Base-by-base conservation (phyloP, 768 basidiomycete species). In the Coprinopsis sp. region DNA sequence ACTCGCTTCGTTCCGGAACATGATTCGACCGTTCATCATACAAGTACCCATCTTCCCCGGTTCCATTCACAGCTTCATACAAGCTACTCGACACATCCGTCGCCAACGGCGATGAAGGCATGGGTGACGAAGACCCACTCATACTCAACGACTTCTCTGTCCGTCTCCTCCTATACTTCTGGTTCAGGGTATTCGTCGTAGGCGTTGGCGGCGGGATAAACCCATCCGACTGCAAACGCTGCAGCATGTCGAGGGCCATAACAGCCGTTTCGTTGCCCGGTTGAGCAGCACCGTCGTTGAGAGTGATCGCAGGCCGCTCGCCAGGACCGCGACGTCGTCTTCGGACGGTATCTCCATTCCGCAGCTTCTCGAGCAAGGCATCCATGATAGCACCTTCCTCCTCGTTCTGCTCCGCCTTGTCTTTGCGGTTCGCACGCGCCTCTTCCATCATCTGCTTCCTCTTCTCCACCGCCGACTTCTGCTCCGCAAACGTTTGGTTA, bases 171-270 rank as follows among this genome's bases (percentile, higher is more conserved):
- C 40, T 22, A 18, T 76, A 61, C 52, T 68, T 71, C 10, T 66
- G 54, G n/a, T 58, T 49, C 4, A 67, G 52, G 25, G 66, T 56
- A 11, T 72, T 68, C 16, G 73, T 70, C 14, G 73, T 70, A n/a
- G 79, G 76, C 7, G 81, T 73, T 14, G 70, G 64, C 10, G 80
- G 70, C 11, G 63, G 61, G 46, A 72, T 68, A 60, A 87, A 87
- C 0, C 84, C 87, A 51, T 83, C 78, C 5, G 82, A 78, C 61
- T 91, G 74, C 23, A 91, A 72, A 30, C 73, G 77, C 6, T 84
- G 84, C 44, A 91, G 62, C 84, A 92, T 86, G 53, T 84, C 79
- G 43, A 77, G 77, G 3, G 90, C 90, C 38, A 78, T 67, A 49
- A 81, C 75, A 4, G 71, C 82, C 4, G 78, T 66, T 28, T 79